Evolutionary conservation across 2,329 filamentous ascomycete genomes (phyloP).

Genomic region (Monosporascus ibericus): DNA sequence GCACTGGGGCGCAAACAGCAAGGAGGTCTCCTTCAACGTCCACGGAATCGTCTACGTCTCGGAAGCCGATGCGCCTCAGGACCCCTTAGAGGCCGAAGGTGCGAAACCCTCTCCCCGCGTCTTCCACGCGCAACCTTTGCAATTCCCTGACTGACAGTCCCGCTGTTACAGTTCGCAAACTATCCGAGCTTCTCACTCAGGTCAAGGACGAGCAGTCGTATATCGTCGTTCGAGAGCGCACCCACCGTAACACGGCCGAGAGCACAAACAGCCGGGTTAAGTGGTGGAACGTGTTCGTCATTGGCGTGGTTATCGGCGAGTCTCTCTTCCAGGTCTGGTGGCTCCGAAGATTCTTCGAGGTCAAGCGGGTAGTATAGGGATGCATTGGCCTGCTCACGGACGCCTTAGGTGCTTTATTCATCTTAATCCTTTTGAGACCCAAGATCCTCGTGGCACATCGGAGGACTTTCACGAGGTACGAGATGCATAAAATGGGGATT

Average conservation of each 20-base stretch:
- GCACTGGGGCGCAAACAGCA: conserved; percentile 91
- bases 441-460: neutral
- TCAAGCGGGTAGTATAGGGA: conserved; percentile 58
- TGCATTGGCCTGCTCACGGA: neutral
- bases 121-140: neutral
- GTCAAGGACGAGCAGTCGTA: conserved; percentile 98
- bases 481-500: neutral
- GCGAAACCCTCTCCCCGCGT: conserved; percentile 21
- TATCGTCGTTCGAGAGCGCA: conserved; percentile 90
- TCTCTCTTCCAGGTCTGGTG: conserved; percentile 99
- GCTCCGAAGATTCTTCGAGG: conserved; percentile 97
- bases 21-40: conserved; percentile 98
- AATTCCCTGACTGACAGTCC: neutral
- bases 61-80: conserved; percentile 74
- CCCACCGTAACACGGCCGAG: conserved; percentile 96
- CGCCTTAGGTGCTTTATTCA: neutral
- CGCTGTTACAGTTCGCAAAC: conserved; percentile 58
- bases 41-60: conserved; percentile 97
- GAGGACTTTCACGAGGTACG: neutral
- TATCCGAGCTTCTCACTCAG: conserved; percentile 80
- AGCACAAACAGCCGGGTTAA: conserved; percentile 97
- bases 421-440: neutral
- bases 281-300: conserved; percentile 99
- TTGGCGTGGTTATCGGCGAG: conserved; percentile 81
- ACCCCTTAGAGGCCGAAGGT: conserved; percentile 90